Base-by-base conservation (phyloP, 2,329 filamentous ascomycete genomes). In the Emmonsia crescens region DNA sequence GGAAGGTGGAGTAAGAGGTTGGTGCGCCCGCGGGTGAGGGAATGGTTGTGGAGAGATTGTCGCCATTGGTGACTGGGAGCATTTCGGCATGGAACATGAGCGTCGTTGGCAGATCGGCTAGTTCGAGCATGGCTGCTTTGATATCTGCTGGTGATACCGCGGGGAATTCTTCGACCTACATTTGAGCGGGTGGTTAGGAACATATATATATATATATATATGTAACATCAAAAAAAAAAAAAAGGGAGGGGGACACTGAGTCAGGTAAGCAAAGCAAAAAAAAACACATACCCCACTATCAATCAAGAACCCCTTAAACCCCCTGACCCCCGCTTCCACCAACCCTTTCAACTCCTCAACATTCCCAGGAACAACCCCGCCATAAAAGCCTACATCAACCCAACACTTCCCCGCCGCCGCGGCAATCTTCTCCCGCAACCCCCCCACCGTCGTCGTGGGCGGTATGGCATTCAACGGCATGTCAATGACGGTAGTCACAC, bases 81-180 rank as follows among this genome's bases (percentile, higher is more conserved):
- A 96, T 97, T 76, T 99, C 94, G 61, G 94, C 94, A 72, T 99
- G 94, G 79, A 99, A 99, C 93, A 99, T 97, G 69, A 97, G 85
- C 0, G 91, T 96, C 1, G 94, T 97, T 21, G 90, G 83, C 60
- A 87, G 83, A 68, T 90, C 85, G 64, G 89, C 89, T 64, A 99
- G 83, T 55, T 88, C 89, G 36, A 80, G 79, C 83, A 99, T 92
- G 51, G 89, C 92, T 46, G 89, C 82, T 1, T 83, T 80, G 62
- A 97, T 89, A 73, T 97, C 94, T 16, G 77, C 74, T 0, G 89
- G 82, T 0, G 88, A 88, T n/a, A 97, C 87, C 31, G 91, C 91
- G 0, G 94, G 94, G 74, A 99, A 99, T 72, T 99, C 94, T 52
- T 96, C 91, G 52, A 96, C 89, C 89, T 93, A 68, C 19, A 58